phyloP scores from a whole-genome alignment of 2,329 filamentous ascomycete species.

The Neonectria sp. region DNA sequence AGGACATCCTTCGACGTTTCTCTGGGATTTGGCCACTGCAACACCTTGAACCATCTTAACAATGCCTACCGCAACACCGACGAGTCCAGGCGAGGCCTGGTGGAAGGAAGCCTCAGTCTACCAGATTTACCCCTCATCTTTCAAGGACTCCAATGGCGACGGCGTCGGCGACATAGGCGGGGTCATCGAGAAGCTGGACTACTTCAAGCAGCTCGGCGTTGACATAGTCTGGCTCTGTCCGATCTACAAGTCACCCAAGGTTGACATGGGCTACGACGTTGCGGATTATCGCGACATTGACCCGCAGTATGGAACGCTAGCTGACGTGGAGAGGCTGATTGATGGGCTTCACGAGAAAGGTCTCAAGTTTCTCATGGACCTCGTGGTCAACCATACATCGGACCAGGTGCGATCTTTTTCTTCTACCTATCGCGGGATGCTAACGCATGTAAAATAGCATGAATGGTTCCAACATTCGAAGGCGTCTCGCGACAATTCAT shows the following conservation, averaged over 20 bases:
- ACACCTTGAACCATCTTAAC: background rate
- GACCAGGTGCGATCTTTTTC: too few relatives aligned
- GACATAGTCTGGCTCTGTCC: constrained; percentile 45
- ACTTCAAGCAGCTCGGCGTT: constrained; percentile 43
- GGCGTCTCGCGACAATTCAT: constrained; percentile 62
- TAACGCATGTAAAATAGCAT: constrained; percentile 53
- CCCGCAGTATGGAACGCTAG: constrained; percentile 73
- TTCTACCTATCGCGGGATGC: too few relatives aligned
- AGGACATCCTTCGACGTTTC: too few relatives aligned
- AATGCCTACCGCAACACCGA: background rate
- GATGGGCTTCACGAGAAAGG: constrained; percentile 65
- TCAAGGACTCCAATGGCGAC: constrained; percentile 41
- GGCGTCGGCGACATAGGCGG: constrained; percentile 44
- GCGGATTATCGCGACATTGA: constrained; percentile 66
- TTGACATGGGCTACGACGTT: constrained; percentile 78
- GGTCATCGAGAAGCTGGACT: constrained; percentile 47
- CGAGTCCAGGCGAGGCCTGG: constrained; percentile 15
- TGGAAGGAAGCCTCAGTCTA: constrained; percentile 43
- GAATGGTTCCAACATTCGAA: constrained; percentile 71
- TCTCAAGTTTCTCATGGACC: constrained; percentile 45
- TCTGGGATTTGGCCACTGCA: background rate
- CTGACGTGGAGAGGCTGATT: constrained; percentile 75
- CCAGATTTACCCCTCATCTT: constrained; percentile 56
- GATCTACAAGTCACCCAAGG: constrained; percentile 60
- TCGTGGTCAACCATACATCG: constrained; percentile 51